phyloP scores from a whole-genome alignment of 352 stramenopile genomes.

The Phytophthora hibernalis region DNA sequence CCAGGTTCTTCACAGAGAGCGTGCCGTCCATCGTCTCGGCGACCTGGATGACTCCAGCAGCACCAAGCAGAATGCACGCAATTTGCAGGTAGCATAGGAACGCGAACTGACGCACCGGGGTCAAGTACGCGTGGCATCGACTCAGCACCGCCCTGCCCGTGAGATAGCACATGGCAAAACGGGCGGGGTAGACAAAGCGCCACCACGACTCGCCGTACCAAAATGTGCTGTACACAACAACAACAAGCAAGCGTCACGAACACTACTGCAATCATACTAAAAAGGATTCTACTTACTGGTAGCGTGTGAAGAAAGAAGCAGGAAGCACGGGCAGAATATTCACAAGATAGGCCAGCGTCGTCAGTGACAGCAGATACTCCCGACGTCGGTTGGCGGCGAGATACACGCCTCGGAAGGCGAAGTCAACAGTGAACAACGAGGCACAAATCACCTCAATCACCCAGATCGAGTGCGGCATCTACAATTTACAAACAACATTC shows the following conservation, averaged over 20 bases:
- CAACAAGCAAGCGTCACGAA: background rate
- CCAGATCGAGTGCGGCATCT: conserved; percentile 80
- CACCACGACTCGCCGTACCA: conserved; percentile 82
- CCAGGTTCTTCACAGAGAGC: conserved; percentile 57
- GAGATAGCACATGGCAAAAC: conserved; percentile 86
- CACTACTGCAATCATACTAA: background rate
- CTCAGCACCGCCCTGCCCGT: conserved; percentile 77
- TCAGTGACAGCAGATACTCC: conserved; percentile 72
- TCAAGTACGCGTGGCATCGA: conserved; percentile 81
- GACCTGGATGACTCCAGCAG: conserved; percentile 86
- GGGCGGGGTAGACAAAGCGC: conserved; percentile 86
- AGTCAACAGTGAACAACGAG: conserved; percentile 69
- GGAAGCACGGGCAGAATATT: conserved; percentile 83
- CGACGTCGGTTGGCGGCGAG: conserved; percentile 63
- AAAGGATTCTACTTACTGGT: conserved; percentile 78
- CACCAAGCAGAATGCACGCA: conserved; percentile 74
- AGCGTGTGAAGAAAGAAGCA: conserved; percentile 72
- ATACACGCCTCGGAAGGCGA: conserved; percentile 75
- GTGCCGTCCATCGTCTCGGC: conserved; percentile 78
- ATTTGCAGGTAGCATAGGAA: conserved; percentile 88
- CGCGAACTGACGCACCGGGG: conserved; percentile 81
- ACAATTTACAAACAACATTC: conserved; percentile 5
- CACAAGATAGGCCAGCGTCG: conserved; percentile 59
- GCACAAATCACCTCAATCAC: conserved; percentile 71
- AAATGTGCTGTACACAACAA: conserved; percentile 55